Conservation (phyloP, 257 asterid species). For the Anisodus acutangulus region DNA sequence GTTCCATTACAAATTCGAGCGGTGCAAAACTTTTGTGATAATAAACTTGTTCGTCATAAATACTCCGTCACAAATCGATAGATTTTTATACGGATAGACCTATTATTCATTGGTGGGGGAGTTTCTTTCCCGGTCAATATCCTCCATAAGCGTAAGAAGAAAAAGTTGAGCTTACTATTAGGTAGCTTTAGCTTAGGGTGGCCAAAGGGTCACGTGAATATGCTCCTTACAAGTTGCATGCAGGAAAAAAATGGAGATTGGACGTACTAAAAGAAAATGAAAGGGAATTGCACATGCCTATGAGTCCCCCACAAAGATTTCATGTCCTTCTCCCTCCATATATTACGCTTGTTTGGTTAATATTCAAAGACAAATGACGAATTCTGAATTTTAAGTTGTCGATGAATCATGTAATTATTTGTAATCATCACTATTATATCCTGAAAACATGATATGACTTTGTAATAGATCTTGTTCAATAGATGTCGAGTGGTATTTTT, state of each 20-base stretch:
- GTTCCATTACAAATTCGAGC: not conserved
- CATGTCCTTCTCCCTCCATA: not conserved
- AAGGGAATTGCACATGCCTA: slow-evolving; percentile 6
- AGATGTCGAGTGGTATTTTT: not conserved
- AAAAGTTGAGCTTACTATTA: not conserved
- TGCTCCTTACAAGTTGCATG: not conserved
- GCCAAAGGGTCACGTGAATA: not conserved
- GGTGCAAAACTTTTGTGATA: not conserved
- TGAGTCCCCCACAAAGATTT: slow-evolving; percentile 21
- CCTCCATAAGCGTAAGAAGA: not conserved
- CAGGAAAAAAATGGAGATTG: not conserved
- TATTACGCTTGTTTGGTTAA: not conserved
- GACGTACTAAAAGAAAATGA: slow-evolving; percentile 14
- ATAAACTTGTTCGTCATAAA: not conserved
- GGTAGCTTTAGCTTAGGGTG: not conserved
- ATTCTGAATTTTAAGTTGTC: not conserved
- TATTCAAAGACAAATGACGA: not conserved
- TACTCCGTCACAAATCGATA: not conserved
- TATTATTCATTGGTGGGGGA: not conserved
- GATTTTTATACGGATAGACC: not conserved
- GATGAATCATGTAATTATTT: no score
- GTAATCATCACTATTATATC: not conserved
- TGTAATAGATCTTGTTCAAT: not conserved
- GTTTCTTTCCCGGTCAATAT: not conserved
- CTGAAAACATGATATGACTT: not conserved